These are phyloP conservation scores for Naganishia vishniacii DNA, from an alignment of 768 basidiomycete species.

Conservation along the genomic window DNA sequence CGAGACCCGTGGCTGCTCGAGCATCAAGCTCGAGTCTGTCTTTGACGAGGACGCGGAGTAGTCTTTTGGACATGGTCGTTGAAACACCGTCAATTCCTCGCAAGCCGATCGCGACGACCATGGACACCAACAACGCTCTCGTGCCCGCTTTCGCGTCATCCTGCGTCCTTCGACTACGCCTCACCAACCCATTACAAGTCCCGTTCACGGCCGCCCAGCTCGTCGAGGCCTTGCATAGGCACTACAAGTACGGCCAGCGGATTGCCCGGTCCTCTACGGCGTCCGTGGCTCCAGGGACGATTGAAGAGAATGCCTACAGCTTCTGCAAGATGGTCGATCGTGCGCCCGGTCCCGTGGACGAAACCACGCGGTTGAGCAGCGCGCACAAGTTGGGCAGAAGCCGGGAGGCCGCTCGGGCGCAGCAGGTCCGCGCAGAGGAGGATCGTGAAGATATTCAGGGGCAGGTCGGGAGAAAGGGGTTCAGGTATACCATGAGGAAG, in stretches of 20 bases:
- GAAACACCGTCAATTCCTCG: background rate
- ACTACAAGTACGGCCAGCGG: constrained; percentile 16
- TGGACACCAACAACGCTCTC: background rate
- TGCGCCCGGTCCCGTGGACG: constrained; percentile 14
- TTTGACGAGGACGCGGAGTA: background rate
- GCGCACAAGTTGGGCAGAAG: constrained; percentile 17
- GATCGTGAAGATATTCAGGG: constrained; percentile 17
- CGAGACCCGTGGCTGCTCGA: background rate
- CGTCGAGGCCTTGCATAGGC: constrained; percentile 7
- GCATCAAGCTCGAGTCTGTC: background rate
- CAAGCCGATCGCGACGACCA: background rate
- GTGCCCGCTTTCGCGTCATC: background rate
- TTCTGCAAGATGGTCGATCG: constrained; percentile 9
- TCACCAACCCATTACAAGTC: background rate
- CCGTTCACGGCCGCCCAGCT: constrained; percentile 18
- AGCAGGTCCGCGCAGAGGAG: too few relatives aligned
- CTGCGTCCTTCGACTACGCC: background rate
- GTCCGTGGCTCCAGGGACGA: background rate
- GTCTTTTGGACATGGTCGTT: background rate
- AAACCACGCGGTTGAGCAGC: constrained; percentile 1
- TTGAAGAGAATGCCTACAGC: constrained; percentile 8
- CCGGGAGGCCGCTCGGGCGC: background rate
- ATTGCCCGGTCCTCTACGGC: background rate
- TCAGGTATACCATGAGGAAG: constrained; percentile 16
- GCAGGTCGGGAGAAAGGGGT: constrained; percentile 13